phyloP scores from a whole-genome alignment of 106 monocot genomes.

The Platanthera zijinensis region DNA sequence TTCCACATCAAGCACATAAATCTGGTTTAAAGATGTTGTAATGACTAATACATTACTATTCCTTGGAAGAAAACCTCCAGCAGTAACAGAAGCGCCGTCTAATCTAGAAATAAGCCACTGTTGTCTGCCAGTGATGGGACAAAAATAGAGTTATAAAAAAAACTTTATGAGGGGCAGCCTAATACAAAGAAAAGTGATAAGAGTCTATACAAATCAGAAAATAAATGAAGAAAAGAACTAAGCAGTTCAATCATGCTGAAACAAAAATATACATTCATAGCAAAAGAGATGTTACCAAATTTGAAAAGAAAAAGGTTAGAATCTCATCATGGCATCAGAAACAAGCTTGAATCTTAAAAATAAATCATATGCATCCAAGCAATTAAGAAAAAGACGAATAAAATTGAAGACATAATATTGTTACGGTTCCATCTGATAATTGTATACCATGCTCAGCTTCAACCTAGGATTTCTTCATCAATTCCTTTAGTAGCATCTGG shows the following conservation, averaged over 20 bases:
- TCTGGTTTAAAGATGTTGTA: conserved; percentile 78
- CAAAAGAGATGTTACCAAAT: neutral
- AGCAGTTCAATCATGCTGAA: neutral
- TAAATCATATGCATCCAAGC: neutral
- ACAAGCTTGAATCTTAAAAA: neutral
- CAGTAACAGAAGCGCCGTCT: conserved; percentile 82
- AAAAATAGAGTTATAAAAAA: neutral
- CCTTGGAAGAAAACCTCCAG: conserved; percentile 78
- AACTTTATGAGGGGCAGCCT: neutral
- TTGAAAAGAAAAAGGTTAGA: neutral
- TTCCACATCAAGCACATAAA: conserved; percentile 89
- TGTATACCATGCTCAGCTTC: neutral
- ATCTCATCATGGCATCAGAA: neutral
- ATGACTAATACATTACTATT: conserved; percentile 67
- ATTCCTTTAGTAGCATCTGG: neutral
- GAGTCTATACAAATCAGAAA: neutral
- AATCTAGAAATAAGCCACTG: conserved; percentile 88
- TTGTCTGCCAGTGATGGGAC: conserved; percentile 41
- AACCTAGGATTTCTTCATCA: neutral
- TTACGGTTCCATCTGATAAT: neutral
- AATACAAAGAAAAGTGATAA: no score
- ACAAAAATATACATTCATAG: neutral
- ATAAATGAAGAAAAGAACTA: neutral
- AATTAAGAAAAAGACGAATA: neutral
- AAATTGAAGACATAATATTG: neutral